Evolutionary conservation across 768 basidiomycete genomes (phyloP).

Genomic region (Lactarius sanguifluus): DNA sequence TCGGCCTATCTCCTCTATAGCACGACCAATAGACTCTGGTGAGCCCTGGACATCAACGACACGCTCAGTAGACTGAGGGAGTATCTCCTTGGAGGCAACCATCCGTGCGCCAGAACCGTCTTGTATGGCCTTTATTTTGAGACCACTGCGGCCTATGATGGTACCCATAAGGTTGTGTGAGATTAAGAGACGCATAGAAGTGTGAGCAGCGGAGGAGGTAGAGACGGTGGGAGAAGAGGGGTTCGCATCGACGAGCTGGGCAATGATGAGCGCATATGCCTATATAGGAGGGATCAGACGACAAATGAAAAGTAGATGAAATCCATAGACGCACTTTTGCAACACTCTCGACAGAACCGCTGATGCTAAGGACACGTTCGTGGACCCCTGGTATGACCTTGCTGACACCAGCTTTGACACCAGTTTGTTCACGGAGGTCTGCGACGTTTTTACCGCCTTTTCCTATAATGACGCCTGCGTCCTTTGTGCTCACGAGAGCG

Average conservation of each 20-base stretch:
- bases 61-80: conserved; percentile 98
- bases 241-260: conserved; percentile 82
- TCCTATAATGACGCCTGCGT: conserved; percentile 96
- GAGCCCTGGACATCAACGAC: conserved; percentile 97
- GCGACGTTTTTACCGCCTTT: conserved; percentile 98
- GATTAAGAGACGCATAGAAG: conserved; percentile 94
- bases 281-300: conserved; percentile 36
- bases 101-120: conserved; percentile 94
- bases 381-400: conserved; percentile 98
- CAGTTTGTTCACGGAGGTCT: conserved; percentile 91
- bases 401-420: conserved; percentile 98
- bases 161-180: conserved; percentile 99
- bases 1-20: conserved; percentile 93
- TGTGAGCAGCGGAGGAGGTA: conserved; percentile 59
- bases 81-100: conserved; percentile 99
- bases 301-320: conserved; percentile 27
- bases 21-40: conserved; percentile 88
- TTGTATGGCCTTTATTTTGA: conserved; percentile 99
- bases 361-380: conserved; percentile 94
- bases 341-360: conserved; percentile 88
- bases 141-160: conserved; percentile 92
- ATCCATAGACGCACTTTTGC: conserved; percentile 62
- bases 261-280: conserved; percentile 95
- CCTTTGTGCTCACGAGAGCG: conserved; percentile 94
- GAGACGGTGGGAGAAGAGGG: conserved; percentile 73